phyloP scores from a whole-genome alignment of 1,284 basidiomycete genomes.

The Papiliotrema nemorosa region DNA sequence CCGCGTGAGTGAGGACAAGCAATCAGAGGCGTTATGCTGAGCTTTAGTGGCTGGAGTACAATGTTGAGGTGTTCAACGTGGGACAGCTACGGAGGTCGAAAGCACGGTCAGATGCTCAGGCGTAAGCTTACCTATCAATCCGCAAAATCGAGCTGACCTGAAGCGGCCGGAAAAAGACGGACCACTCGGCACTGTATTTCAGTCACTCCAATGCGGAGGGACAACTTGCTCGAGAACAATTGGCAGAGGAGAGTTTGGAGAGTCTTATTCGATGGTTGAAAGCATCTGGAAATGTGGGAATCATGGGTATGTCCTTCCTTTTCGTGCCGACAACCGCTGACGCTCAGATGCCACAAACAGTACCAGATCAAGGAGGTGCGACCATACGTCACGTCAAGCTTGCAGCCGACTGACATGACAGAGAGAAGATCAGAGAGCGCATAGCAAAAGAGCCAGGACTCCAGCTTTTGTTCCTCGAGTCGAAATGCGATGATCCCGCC shows the following conservation, averaged over 20 bases:
- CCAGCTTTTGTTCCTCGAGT: constrained; percentile 89
- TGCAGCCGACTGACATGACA: constrained; percentile 33
- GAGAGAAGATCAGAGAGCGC: constrained; percentile 73
- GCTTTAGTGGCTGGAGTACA: constrained; percentile 91
- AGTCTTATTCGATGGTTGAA: constrained; percentile 94
- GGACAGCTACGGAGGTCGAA: constrained; percentile 88
- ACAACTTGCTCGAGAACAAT: constrained; percentile 69
- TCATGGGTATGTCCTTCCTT: constrained; percentile 68
- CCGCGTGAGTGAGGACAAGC: constrained; percentile 58
- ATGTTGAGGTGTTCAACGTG: constrained; percentile 98
- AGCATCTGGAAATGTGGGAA: constrained; percentile 95
- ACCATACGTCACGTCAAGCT: constrained; percentile 58
- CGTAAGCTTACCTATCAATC: constrained; percentile 52
- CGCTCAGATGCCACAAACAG: constrained; percentile 88
- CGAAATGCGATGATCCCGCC: constrained; percentile 86
- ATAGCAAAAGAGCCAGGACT: constrained; percentile 89
- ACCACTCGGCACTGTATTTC: constrained; percentile 90
- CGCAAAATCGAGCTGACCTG: background rate
- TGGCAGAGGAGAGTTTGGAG: constrained; percentile 90
- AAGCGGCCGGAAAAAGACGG: constrained; percentile 55
- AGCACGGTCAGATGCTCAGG: constrained; percentile 69
- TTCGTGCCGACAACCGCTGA: too few relatives aligned
- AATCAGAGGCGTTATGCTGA: background rate
- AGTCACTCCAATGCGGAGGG: constrained; percentile 80
- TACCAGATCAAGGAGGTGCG: too few relatives aligned